Conservation (phyloP, 352 stramenopile genomes). For the Peronospora farinosa region DNA sequence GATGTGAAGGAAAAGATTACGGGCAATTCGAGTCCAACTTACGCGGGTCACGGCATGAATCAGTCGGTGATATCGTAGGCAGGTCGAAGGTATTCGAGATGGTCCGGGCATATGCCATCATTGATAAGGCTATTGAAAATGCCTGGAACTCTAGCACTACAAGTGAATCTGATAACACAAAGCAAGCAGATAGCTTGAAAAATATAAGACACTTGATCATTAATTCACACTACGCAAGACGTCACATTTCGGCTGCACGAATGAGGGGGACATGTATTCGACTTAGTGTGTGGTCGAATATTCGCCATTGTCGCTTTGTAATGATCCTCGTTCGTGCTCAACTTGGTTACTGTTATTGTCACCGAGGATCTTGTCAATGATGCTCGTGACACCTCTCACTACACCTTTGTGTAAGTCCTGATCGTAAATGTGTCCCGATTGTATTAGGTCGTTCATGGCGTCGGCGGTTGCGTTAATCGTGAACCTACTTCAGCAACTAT, state of each 20-base stretch:
- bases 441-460: constrained; percentile 28
- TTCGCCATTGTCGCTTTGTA: background rate
- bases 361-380: constrained; percentile 11
- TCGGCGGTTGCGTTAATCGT: constrained; percentile 22
- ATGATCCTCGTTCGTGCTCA: background rate
- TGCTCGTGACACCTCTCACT: constrained; percentile 5
- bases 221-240: constrained; percentile 7
- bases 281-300: background rate
- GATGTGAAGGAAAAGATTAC: constrained; percentile 18
- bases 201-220: background rate
- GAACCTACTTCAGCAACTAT: too few species aligned
- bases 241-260: background rate
- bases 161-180: too few species aligned
- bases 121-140: background rate
- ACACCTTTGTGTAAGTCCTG: constrained; percentile 23
- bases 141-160: too few species aligned
- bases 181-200: too few species aligned
- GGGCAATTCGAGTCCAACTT: constrained; percentile 4
- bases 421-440: constrained; percentile 23
- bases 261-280: constrained; percentile 2
- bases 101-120: background rate
- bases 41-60: background rate
- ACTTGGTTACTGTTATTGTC: constrained; percentile 8
- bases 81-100: background rate
- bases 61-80: background rate